Percentiles rank a stretch among this genome's conserved stretches.
Evolutionary conservation across 768 basidiomycete genomes (phyloP).

Genomic region (Podaxis sp.): DNA sequence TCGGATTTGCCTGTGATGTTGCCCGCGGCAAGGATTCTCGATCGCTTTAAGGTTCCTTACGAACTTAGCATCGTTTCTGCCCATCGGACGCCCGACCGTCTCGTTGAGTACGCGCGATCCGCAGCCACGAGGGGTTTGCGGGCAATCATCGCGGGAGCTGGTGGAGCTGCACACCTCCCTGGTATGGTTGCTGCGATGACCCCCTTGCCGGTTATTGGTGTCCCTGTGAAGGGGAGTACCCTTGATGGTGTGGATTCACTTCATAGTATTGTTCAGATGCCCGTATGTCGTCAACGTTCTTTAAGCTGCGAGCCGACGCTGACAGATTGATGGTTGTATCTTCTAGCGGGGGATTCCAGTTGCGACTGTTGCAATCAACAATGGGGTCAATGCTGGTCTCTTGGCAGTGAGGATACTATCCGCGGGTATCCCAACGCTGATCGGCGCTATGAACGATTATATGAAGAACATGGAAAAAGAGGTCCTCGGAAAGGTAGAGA

Average conservation of each 20-base stretch:
- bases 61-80: constrained; percentile 96
- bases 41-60: constrained; percentile 81
- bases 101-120: constrained; percentile 76
- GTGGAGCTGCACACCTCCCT: constrained; percentile 97
- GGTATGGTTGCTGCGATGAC: constrained; percentile 99
- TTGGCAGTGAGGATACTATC: constrained; percentile 90
- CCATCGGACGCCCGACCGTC: constrained; percentile 87
- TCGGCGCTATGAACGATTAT: constrained; percentile 71
- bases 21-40: constrained; percentile 81
- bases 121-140: constrained; percentile 68
- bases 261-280: constrained; percentile 99
- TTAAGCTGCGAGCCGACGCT: background rate
- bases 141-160: constrained; percentile 90
- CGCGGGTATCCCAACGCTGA: constrained; percentile 63
- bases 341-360: constrained; percentile 91
- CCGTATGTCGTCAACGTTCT: constrained; percentile 52
- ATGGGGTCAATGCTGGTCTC: constrained; percentile 89
- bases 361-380: constrained; percentile 96
- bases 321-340: background rate
- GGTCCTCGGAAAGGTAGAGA: constrained; percentile 78
- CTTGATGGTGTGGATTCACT: constrained; percentile 97
- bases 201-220: constrained; percentile 88
- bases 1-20: constrained; percentile 95
- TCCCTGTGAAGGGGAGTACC: constrained; percentile 92
- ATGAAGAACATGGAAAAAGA: constrained; percentile 67